Base-by-base conservation (phyloP, 768 basidiomycete genomes). In the Boletus sp. region DNA sequence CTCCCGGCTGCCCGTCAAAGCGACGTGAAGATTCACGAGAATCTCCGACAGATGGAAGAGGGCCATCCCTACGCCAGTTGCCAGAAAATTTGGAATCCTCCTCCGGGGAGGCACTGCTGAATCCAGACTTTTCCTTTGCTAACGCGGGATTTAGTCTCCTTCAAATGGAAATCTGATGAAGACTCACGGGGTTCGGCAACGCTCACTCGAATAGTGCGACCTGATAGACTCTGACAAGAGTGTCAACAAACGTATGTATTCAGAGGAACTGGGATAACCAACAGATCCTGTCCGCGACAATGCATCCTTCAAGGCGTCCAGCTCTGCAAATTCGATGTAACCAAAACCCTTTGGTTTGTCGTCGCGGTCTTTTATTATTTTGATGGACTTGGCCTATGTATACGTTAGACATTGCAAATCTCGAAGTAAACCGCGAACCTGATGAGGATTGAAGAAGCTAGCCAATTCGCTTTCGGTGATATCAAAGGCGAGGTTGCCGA, bases 291-390 rank as follows among this genome's bases (percentile, higher is more conserved):
- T 81, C 73, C 83, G 87, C 21, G 77, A 72, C 35, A 99, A 73
- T 5, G 88, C 97, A 54, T 85, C 85, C 73, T 95, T 95, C 47
- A 98, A 74, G 44, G 83, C 87, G 19, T 95, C 92, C 53, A 93
- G 65, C 49, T 87, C 88, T n/a, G 79, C 81, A 65, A 98, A 98
- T 69, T 99, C 97, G 54, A 98, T 84, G 70, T 99, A 98, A 33
- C 96, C 97, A 73, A 98, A 98, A 1, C 97, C 97, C 72, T 98
- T 98, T 19, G 95, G 92, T 69, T 93, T 93, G 46, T 95, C 94
- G 50, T 95, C 94, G 54, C 84, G 81, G 63, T 95, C 95, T 67
- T 82, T 87, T 72, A 98, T 96, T 56, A 98, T 90, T 76, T 98
- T 95, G 59, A 93, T 82, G 19, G 86, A 85, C 68, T 89, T 89